Percentiles rank a stretch among this genome's conserved stretches.
Evolutionary conservation across 116 monocot species (phyloP).

Genomic region (Zostera marina): DNA sequence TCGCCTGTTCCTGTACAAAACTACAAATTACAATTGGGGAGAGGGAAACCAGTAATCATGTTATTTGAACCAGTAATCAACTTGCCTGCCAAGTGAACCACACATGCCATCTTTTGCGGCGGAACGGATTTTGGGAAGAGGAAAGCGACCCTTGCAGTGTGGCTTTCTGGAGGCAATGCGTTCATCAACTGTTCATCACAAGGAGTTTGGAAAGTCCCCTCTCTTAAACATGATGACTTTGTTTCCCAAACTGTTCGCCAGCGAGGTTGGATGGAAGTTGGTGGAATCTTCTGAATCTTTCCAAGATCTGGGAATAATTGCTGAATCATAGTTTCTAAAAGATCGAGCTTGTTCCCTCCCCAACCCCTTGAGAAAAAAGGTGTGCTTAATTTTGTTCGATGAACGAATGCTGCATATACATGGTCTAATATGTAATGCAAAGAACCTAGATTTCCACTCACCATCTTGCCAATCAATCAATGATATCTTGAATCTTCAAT

Average conservation of each 20-base stretch:
- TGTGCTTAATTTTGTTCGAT: constrained; percentile 61
- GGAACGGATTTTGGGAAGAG: constrained; percentile 55
- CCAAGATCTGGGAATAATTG: constrained; percentile 65
- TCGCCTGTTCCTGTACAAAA: constrained; percentile 67
- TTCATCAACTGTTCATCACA: constrained; percentile 51
- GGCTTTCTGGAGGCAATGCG: constrained; percentile 78
- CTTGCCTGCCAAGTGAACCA: constrained; percentile 94
- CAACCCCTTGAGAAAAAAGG: constrained; percentile 99
- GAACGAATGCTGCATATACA: constrained; percentile 72
- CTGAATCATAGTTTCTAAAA: constrained; percentile 75
- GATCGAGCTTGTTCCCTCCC: constrained; percentile 81
- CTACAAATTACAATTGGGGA: no score
- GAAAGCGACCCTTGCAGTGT: constrained; percentile 68
- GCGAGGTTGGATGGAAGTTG: constrained; percentile 36
- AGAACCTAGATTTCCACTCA: constrained; percentile 62
- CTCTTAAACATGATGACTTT: constrained; percentile 53
- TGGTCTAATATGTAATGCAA: constrained; percentile 88
- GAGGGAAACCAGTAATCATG: no score
- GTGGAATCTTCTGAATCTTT: constrained; percentile 32
- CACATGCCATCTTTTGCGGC: constrained; percentile 83
- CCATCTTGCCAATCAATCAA: constrained; percentile 24
- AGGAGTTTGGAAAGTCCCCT: constrained; percentile 72
- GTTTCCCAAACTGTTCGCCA: constrained; percentile 94
- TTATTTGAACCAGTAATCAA: constrained; percentile 5
- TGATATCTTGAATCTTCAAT: neutral